Evolutionary conservation across 306 rosid genomes (phyloP).

Genomic region (Malus sylvestris): DNA sequence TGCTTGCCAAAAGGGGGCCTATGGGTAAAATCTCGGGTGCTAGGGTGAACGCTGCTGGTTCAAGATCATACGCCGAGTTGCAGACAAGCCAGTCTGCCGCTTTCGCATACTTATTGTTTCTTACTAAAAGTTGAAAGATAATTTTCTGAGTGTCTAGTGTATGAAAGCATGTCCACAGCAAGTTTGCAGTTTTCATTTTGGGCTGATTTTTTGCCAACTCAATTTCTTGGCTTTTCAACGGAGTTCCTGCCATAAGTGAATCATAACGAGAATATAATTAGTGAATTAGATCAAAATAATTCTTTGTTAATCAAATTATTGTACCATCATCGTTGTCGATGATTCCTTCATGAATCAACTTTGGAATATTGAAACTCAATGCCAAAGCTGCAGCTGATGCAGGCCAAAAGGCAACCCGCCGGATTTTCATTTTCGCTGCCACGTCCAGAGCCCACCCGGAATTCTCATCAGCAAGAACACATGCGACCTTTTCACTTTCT

Average conservation of each 20-base stretch:
- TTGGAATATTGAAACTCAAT: conserved; percentile 15
- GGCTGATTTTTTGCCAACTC: conserved; percentile 50
- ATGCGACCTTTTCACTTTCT: conserved; percentile 19
- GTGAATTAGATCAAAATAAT: neutral
- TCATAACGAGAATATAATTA: neutral
- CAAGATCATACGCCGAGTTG: neutral
- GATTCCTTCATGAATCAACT: conserved; percentile 29
- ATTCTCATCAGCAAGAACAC: conserved; percentile 30
- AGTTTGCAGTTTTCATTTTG: conserved; percentile 29
- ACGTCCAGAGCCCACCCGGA: conserved; percentile 45
- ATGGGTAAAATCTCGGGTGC: neutral
- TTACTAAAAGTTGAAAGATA: neutral
- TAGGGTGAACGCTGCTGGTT: neutral
- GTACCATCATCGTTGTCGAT: conserved; percentile 38
- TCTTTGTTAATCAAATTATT: neutral
- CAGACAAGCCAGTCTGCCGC: neutral
- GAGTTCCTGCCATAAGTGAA: conserved; percentile 19
- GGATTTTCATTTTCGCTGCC: conserved; percentile 37
- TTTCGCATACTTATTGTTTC: neutral
- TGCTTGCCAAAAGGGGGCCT: neutral
- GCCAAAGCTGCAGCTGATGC: conserved; percentile 38
- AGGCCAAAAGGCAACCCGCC: conserved; percentile 35
- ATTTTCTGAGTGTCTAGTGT: conserved; percentile 18
- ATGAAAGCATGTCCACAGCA: conserved; percentile 49
- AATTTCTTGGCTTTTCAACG: conserved; percentile 24